A percentile compares a stretch with the other conserved stretches of the same genome.
phyloP scores from a whole-genome alignment of 441 rosid species.

The Jatropha multifida region DNA sequence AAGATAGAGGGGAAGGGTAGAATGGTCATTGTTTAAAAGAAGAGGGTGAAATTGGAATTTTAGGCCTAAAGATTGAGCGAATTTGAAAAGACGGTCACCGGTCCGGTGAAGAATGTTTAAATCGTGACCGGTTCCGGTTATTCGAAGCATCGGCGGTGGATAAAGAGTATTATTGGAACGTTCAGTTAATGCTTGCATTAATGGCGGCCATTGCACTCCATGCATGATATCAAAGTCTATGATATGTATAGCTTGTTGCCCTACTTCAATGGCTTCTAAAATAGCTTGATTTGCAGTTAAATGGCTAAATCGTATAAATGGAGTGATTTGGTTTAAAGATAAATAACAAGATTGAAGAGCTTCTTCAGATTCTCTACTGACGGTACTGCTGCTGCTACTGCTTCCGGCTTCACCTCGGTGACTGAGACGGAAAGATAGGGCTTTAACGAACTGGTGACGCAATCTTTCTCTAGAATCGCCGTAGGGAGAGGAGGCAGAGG shows the following conservation, averaged over 20 bases:
- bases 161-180: slow-evolving; percentile 38
- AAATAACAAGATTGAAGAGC: slow-evolving; percentile 70
- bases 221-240: slow-evolving; percentile 90
- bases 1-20: slow-evolving; percentile 41
- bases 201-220: slow-evolving; percentile 98
- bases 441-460: slow-evolving; percentile 68
- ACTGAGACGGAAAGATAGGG: slow-evolving; percentile 66
- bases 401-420: slow-evolving; percentile 20
- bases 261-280: slow-evolving; percentile 62
- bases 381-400: neutral
- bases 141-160: slow-evolving; percentile 64
- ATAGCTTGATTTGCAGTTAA: slow-evolving; percentile 94
- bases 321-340: slow-evolving; percentile 81
- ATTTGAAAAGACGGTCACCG: slow-evolving; percentile 68
- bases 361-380: neutral
- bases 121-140: slow-evolving; percentile 80
- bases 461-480: slow-evolving; percentile 83
- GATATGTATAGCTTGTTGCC: slow-evolving; percentile 62
- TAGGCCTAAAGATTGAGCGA: slow-evolving; percentile 78
- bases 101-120: slow-evolving; percentile 51
- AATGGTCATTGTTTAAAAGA: slow-evolving; percentile 50
- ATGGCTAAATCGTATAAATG: slow-evolving; percentile 82
- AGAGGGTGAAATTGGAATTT: slow-evolving; percentile 74
- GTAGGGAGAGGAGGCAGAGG: slow-evolving; percentile 59
- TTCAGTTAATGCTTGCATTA: slow-evolving; percentile 90